phyloP scores from a whole-genome alignment of 805 yeast genomes.

The Metschnikowia lunata region DNA sequence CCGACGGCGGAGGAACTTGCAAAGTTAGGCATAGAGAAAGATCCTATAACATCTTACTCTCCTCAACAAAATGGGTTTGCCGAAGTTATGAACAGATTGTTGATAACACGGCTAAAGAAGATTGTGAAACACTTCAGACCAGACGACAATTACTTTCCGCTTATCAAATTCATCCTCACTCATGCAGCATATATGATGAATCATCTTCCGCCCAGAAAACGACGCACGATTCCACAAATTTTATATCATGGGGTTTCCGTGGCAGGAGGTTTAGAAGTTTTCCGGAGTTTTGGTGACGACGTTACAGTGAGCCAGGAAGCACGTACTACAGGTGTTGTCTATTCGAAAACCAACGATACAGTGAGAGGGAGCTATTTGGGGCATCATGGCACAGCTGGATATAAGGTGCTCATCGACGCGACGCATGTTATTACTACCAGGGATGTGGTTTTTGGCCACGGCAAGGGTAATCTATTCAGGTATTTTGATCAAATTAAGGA shows the following conservation, averaged over 20 bases:
- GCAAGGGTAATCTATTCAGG: background rate
- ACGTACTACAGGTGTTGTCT: background rate
- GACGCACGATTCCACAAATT: background rate
- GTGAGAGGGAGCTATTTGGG: background rate
- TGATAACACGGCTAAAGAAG: background rate
- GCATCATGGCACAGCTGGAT: background rate
- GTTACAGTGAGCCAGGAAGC: background rate
- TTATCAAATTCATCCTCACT: background rate
- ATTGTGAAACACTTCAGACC: background rate
- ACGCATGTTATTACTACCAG: background rate
- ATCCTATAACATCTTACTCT: background rate
- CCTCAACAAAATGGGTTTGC: constrained; percentile 1
- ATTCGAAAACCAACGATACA: background rate
- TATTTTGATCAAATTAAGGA: background rate
- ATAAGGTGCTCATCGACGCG: background rate
- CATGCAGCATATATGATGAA: background rate
- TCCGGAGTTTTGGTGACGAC: background rate
- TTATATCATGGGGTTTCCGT: background rate
- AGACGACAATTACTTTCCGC: background rate
- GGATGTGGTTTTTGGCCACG: background rate
- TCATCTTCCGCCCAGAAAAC: background rate
- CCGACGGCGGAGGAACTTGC: background rate
- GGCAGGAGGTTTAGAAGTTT: background rate
- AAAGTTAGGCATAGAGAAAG: background rate
- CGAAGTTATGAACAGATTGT: background rate